phyloP scores from a whole-genome alignment of 1,284 basidiomycete species.

The Apiotrichum akiyoshidainum region DNA sequence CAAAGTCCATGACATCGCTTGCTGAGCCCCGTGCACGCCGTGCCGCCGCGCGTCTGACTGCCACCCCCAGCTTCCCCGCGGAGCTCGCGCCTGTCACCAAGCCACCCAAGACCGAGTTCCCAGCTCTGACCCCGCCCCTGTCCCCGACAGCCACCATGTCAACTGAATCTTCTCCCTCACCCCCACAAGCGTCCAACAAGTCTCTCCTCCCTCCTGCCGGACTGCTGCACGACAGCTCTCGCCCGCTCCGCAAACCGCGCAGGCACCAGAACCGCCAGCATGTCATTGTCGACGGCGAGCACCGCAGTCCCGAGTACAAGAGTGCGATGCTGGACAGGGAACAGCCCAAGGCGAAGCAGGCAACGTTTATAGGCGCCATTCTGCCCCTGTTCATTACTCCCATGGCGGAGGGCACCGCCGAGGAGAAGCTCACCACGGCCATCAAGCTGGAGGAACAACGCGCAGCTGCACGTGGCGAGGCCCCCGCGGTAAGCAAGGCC shows the following conservation, averaged over 20 bases:
- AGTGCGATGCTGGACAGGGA: neutral
- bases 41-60: neutral
- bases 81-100: neutral
- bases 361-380: constrained; percentile 7
- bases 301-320: constrained; percentile 6
- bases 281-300: constrained; percentile 23
- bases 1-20: constrained; percentile 11
- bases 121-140: neutral
- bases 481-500: constrained; percentile 10
- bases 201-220: neutral
- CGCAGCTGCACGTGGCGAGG: neutral
- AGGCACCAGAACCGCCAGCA: constrained; percentile 15
- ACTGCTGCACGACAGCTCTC: neutral
- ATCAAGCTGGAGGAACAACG: constrained; percentile 12
- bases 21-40: neutral
- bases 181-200: neutral
- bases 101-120: neutral
- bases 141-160: neutral
- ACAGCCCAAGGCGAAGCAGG: neutral
- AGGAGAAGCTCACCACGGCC: constrained; percentile 2
- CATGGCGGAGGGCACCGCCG: neutral
- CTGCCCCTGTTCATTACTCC: constrained; percentile 2
- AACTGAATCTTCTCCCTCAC: neutral
- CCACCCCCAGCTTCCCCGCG: neutral
- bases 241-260: no score